Percentiles rank a stretch among this genome's conserved stretches.
Evolutionary conservation across 1,284 basidiomycete genomes (phyloP).

Genomic region (Ceratobasidium sp.): DNA sequence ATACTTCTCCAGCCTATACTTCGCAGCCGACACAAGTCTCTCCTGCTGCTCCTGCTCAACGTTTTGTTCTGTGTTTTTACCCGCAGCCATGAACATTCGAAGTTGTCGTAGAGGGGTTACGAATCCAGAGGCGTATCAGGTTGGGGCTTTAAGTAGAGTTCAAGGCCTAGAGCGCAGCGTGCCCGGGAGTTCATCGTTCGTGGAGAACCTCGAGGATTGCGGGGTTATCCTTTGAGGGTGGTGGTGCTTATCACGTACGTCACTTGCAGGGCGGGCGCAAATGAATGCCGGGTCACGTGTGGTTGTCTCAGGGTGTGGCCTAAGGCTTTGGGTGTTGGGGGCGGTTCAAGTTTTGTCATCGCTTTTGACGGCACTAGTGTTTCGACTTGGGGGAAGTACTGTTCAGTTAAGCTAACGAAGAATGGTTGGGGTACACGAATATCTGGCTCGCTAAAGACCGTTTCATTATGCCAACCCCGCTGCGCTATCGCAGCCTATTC

Average conservation of each 20-base stretch:
- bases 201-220: constrained; percentile 3
- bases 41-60: neutral
- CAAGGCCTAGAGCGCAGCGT: neutral
- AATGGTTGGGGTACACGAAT: neutral
- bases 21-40: neutral
- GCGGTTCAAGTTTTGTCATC: too few species aligned
- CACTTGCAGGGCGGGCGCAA: neutral
- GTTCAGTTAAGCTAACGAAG: neutral
- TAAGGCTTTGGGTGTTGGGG: too few species aligned
- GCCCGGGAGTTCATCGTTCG: constrained; percentile 5
- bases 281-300: too few species aligned
- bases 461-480: neutral
- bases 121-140: too few species aligned
- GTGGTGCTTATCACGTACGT: constrained; percentile 6
- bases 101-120: too few species aligned
- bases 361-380: too few species aligned
- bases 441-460: neutral
- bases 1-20: neutral
- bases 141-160: neutral
- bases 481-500: too few species aligned
- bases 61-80: neutral
- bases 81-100: neutral
- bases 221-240: neutral
- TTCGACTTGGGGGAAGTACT: neutral
- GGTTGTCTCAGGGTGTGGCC: too few species aligned